A percentile compares a stretch with the other conserved stretches of the same genome.
phyloP scores from a whole-genome alignment of 177 flowering plant species.

The Tripterygium wilfordii region DNA sequence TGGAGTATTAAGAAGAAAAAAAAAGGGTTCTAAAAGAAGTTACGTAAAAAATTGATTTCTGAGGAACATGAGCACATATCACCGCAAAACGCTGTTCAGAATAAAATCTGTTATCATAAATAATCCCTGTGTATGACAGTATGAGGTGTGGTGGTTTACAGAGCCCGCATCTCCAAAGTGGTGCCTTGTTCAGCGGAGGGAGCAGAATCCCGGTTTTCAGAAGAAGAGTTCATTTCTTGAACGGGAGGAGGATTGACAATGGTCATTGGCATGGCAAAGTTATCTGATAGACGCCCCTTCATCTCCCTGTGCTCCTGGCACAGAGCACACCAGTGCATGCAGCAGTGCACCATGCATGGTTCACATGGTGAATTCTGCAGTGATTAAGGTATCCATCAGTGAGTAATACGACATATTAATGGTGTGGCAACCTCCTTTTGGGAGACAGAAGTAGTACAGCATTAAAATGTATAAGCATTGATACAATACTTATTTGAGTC shows the following conservation, averaged over 20 bases:
- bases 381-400: neutral
- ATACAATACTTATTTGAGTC: too few relatives aligned
- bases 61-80: constrained; percentile 24
- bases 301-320: constrained; percentile 80
- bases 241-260: constrained; percentile 60
- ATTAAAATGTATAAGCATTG: too few relatives aligned
- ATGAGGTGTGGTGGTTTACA: constrained; percentile 18
- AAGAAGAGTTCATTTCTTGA: constrained; percentile 49
- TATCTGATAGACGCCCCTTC: constrained; percentile 56
- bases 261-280: constrained; percentile 48
- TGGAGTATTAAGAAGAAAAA: too few relatives aligned
- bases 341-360: constrained; percentile 66
- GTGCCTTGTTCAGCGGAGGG: constrained; percentile 25
- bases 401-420: too few relatives aligned
- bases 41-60: constrained; percentile 21
- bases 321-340: constrained; percentile 70
- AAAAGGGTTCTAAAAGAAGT: too few relatives aligned
- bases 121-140: constrained; percentile 18
- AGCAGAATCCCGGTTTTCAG: constrained; percentile 17
- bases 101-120: too few relatives aligned
- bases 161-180: constrained; percentile 50
- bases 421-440: too few relatives aligned
- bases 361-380: constrained; percentile 71
- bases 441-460: too few relatives aligned
- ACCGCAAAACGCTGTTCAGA: too few relatives aligned